Percentiles rank a stretch among this genome's conserved stretches.
Conservation (phyloP, 768 basidiomycete genomes). For the Mycena floridula region DNA sequence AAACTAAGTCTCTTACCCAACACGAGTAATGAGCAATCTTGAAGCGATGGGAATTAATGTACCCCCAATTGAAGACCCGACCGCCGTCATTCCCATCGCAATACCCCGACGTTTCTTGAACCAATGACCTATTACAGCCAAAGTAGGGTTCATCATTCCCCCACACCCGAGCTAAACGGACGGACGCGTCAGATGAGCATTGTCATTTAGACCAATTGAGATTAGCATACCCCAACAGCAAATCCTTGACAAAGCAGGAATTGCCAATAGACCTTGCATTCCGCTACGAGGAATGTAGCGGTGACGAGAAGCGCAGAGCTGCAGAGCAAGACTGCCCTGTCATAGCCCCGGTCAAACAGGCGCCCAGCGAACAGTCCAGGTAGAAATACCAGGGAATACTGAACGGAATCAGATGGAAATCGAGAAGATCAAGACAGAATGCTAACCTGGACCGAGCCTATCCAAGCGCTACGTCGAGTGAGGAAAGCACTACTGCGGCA, state of each 20-base stretch:
- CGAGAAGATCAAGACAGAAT: too few species aligned
- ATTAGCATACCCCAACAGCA: constrained; percentile 32
- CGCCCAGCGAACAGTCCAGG: too few species aligned
- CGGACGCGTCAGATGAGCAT: background rate
- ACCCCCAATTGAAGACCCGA: constrained; percentile 57
- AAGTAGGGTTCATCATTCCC: constrained; percentile 42
- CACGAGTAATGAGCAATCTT: constrained; percentile 41
- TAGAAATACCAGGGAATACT: too few species aligned
- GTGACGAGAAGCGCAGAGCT: too few species aligned
- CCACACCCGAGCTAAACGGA: constrained; percentile 26
- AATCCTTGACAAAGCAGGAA: too few species aligned
- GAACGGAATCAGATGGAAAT: too few species aligned
- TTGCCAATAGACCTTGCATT: too few species aligned
- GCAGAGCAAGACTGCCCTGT: too few species aligned
- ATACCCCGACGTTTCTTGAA: constrained; percentile 49
- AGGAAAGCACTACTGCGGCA: too few species aligned
- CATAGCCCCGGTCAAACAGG: too few species aligned
- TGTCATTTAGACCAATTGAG: background rate
- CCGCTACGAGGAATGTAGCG: constrained; percentile 39
- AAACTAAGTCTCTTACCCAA: constrained; percentile 39
- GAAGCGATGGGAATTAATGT: constrained; percentile 55
- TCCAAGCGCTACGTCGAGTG: too few species aligned
- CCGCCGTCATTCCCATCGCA: constrained; percentile 47
- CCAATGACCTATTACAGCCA: constrained; percentile 57
- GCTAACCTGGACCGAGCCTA: too few species aligned